A percentile compares a stretch with the other conserved stretches of the same genome.
Conservation (phyloP, 345 rosid species). For the Eucalyptus shirleyi region DNA sequence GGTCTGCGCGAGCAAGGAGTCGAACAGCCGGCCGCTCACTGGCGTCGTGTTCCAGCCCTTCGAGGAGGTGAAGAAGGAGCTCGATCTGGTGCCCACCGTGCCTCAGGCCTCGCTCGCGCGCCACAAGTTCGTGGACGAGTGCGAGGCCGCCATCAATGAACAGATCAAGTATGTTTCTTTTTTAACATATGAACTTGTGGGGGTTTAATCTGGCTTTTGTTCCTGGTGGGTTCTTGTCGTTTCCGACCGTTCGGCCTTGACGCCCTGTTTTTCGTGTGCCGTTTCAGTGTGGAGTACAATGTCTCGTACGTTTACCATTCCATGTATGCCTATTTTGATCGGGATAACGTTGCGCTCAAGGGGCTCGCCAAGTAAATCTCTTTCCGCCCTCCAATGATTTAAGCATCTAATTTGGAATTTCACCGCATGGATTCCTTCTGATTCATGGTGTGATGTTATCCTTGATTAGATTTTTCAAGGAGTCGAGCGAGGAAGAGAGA, state of each 20-base stretch:
- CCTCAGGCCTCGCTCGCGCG: slow-evolving; percentile 75
- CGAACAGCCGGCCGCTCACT: slow-evolving; percentile 16
- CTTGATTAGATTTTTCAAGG: slow-evolving; percentile 53
- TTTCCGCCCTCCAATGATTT: background rate
- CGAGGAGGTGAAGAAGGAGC: slow-evolving; percentile 89
- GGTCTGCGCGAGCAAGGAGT: slow-evolving; percentile 10
- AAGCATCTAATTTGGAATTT: background rate
- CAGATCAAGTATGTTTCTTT: slow-evolving; percentile 64
- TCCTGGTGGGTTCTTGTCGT: background rate
- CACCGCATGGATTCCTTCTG: background rate
- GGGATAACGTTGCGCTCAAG: slow-evolving; percentile 66
- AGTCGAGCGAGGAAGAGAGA: slow-evolving; percentile 73
- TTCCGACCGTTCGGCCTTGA: background rate
- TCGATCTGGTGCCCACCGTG: slow-evolving; percentile 63
- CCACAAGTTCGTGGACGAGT: slow-evolving; percentile 52
- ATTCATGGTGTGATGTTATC: background rate
- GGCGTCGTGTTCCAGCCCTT: slow-evolving; percentile 90
- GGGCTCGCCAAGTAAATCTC: slow-evolving; percentile 53
- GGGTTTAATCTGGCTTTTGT: background rate
- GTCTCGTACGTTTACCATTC: slow-evolving; percentile 77
- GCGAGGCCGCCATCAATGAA: slow-evolving; percentile 77
- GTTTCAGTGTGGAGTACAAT: slow-evolving; percentile 62
- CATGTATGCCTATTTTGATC: slow-evolving; percentile 68
- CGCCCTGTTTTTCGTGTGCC: background rate
- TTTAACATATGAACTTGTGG: background rate